Evolutionary conservation across 2,329 filamentous ascomycete genomes (phyloP).

Genomic region (Stagonosporopsis vannaccii): DNA sequence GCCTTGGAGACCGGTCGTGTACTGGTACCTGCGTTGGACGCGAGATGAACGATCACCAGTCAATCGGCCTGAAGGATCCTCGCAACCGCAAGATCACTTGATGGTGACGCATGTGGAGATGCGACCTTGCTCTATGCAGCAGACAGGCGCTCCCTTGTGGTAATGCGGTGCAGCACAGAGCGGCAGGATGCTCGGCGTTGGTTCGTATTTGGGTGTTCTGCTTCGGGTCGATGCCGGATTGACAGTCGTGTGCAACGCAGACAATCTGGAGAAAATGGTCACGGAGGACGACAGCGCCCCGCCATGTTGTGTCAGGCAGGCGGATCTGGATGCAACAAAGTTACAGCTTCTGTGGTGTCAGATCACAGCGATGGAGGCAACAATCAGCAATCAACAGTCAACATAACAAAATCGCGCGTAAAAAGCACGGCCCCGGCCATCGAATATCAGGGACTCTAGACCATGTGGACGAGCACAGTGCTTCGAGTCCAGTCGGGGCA

Average conservation of each 20-base stretch:
- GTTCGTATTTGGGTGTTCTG: conserved; percentile 17
- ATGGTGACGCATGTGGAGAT: conserved; percentile 22
- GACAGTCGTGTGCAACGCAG: conserved; percentile 24
- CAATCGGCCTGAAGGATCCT: conserved; percentile 1
- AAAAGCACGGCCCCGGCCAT: conserved; percentile 7
- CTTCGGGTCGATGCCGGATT: conserved; percentile 26
- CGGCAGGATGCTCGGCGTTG: conserved; percentile 22
- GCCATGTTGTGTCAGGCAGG: conserved; percentile 12
- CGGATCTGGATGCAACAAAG: background rate
- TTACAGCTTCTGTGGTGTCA: background rate
- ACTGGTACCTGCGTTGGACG: conserved; percentile 24
- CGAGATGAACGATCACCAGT: conserved; percentile 11
- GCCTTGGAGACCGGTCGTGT: conserved; percentile 3
- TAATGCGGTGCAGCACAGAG: conserved; percentile 17
- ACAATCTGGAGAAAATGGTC: conserved; percentile 14
- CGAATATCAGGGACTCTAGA: conserved; percentile 10
- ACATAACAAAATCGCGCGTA: background rate
- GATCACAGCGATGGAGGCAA: background rate
- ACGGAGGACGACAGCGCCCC: conserved; percentile 16
- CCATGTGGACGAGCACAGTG: conserved; percentile 1
- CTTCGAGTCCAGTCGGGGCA: conserved; percentile 8
- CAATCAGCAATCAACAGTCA: background rate
- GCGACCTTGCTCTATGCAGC: conserved; percentile 9
- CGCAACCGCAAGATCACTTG: conserved; percentile 8
- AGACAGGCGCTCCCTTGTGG: conserved; percentile 13